Conservation (phyloP, 805 yeast species). For the Kurtzmaniella fragi region DNA sequence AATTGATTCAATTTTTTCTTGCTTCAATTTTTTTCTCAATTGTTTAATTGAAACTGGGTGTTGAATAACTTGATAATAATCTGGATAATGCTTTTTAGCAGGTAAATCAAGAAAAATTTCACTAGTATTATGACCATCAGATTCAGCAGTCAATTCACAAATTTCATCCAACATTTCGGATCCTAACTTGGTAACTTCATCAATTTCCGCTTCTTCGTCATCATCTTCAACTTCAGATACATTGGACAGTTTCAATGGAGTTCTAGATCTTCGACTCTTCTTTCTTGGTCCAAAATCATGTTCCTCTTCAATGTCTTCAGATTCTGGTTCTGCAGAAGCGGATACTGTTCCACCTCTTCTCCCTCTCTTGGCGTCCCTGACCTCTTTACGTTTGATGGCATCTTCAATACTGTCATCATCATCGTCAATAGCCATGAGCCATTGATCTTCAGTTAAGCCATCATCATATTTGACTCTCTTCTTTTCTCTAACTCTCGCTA, state of each 20-base stretch:
- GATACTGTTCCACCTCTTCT: constrained; percentile 11
- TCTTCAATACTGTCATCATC: constrained; percentile 62
- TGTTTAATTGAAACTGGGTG: constrained; percentile 57
- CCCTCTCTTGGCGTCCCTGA: constrained; percentile 35
- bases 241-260: constrained; percentile 10
- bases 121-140: constrained; percentile 30
- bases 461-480: constrained; percentile 82
- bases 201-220: constrained; percentile 16
- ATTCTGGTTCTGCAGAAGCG: constrained; percentile 12
- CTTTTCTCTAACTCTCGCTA: constrained; percentile 68
- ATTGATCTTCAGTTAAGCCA: constrained; percentile 86
- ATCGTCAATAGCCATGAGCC: constrained; percentile 77
- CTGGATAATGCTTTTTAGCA: constrained; percentile 71
- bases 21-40: constrained; percentile 45
- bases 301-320: constrained; percentile 15
- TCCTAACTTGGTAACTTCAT: constrained; percentile 18
- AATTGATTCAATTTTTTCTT: constrained; percentile 28
- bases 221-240: constrained; percentile 22
- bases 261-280: constrained; percentile 12
- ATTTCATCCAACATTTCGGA: constrained; percentile 40
- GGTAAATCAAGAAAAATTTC: constrained; percentile 65
- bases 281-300: constrained; percentile 11
- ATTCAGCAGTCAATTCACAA: constrained; percentile 37
- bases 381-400: constrained; percentile 50
- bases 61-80: constrained; percentile 65